These are phyloP conservation scores for Epichloe sylvatica DNA, from an alignment of 2,329 filamentous ascomycete genomes.

Conservation along the genomic window DNA sequence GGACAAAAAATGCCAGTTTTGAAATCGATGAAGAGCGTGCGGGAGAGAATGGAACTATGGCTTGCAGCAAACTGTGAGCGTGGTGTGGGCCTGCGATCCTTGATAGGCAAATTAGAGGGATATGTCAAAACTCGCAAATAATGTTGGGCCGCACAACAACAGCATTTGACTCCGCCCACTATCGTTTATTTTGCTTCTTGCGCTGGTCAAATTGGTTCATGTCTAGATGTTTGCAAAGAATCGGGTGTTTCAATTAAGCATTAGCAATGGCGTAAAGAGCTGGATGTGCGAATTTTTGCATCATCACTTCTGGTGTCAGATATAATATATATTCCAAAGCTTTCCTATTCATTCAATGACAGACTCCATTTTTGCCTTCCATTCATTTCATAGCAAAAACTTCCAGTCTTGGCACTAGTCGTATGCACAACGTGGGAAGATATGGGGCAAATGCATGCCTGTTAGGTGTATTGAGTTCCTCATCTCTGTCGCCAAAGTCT, in stretches of 20 bases:
- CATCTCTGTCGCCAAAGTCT: background rate
- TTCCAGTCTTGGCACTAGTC: too few species aligned
- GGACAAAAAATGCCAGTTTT: conserved; percentile 57
- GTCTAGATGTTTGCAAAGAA: too few species aligned
- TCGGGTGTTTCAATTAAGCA: background rate
- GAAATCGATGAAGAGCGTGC: conserved; percentile 50
- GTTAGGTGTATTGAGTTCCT: background rate
- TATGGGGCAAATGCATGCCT: too few species aligned
- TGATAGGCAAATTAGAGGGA: conserved; percentile 50
- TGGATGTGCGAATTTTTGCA: background rate
- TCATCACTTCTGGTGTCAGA: background rate
- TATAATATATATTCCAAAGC: background rate
- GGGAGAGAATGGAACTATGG: conserved; percentile 75
- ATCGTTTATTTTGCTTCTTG: too few species aligned
- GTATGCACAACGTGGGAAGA: too few species aligned
- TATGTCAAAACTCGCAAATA: conserved; percentile 25
- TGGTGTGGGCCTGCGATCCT: conserved; percentile 57
- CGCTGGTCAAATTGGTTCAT: too few species aligned
- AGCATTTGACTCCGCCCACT: too few species aligned
- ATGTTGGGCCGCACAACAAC: background rate
- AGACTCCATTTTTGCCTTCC: background rate
- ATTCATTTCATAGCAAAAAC: too few species aligned
- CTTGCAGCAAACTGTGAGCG: conserved; percentile 69
- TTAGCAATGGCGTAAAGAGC: background rate
- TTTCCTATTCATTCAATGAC: background rate